A percentile compares a stretch with the other conserved stretches of the same genome.
These are phyloP conservation scores for California macrophylla DNA, from an alignment of 441 rosid species.

Conservation along the genomic window DNA sequence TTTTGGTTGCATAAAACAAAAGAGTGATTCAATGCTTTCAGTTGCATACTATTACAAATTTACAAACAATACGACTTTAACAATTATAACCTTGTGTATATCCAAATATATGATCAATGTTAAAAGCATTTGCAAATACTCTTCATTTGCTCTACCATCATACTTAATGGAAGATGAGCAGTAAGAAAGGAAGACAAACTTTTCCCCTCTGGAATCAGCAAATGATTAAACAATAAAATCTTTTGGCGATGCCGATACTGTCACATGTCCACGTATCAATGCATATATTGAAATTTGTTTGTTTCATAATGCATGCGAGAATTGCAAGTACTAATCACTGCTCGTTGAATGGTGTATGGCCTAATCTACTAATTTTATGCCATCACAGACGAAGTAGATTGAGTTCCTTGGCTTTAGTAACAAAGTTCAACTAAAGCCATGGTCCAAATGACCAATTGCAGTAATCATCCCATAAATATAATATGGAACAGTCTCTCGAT, in stretches of 20 bases:
- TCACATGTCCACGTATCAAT: background rate
- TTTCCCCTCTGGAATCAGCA: background rate
- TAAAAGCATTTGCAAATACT: background rate
- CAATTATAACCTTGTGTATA: background rate
- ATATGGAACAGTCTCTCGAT: background rate
- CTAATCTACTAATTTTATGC: background rate
- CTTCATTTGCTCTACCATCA: background rate
- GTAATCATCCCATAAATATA: background rate
- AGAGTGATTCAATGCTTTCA: background rate
- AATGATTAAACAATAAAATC: background rate
- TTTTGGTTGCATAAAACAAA: constrained; percentile 5
- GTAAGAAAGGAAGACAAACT: background rate
- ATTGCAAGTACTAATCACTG: no score
- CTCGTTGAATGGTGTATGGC: background rate
- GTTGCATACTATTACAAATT: background rate
- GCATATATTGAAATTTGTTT: background rate
- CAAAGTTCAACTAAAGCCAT: background rate
- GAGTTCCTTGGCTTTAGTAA: background rate
- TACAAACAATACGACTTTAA: background rate
- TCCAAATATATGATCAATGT: background rate
- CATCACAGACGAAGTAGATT: background rate
- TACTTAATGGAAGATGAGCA: background rate
- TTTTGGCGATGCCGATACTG: no score
- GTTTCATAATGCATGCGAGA: background rate
- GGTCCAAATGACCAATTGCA: background rate